Percentiles rank a stretch among this genome's conserved stretches.
These are phyloP conservation scores for Plantago lanceolata DNA, from an alignment of 305 asterid species.

Conservation along the genomic window DNA sequence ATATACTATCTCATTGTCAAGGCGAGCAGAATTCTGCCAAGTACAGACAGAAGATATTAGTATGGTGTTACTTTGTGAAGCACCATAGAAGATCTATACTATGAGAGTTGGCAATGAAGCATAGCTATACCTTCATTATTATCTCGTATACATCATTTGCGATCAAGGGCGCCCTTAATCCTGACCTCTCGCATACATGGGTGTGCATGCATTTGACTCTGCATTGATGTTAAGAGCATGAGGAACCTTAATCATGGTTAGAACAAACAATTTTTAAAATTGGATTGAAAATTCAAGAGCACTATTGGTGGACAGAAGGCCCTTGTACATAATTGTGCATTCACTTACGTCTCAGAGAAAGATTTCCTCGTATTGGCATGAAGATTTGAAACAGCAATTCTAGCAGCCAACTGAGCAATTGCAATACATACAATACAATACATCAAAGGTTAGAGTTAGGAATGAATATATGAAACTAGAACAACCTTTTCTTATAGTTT, in stretches of 20 bases:
- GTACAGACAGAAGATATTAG: conserved; percentile 8
- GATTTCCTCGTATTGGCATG: conserved; percentile 92
- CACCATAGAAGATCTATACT: not conserved
- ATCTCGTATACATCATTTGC: conserved; percentile 87
- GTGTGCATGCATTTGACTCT: conserved; percentile 78
- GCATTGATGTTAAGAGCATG: conserved; percentile 12
- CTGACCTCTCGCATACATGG: conserved; percentile 82
- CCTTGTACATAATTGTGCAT: not conserved
- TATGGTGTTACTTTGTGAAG: not conserved
- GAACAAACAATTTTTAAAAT: not conserved
- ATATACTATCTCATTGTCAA: conserved; percentile 92
- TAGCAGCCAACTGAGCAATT: conserved; percentile 82
- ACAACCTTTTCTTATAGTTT: no score
- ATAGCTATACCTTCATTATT: conserved; percentile 62
- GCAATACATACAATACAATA: no score
- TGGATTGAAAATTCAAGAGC: not conserved
- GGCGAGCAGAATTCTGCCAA: conserved; percentile 64
- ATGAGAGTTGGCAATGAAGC: not conserved
- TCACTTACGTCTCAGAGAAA: conserved; percentile 89
- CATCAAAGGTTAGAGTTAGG: no score
- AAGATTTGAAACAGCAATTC: conserved; percentile 95
- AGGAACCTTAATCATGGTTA: not conserved
- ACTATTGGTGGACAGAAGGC: no score
- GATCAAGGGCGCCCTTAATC: conserved; percentile 67
- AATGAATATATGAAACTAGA: no score